phyloP scores from a whole-genome alignment of 225 moss, liverwort and hornwort genomes.

The Asterella californica region DNA sequence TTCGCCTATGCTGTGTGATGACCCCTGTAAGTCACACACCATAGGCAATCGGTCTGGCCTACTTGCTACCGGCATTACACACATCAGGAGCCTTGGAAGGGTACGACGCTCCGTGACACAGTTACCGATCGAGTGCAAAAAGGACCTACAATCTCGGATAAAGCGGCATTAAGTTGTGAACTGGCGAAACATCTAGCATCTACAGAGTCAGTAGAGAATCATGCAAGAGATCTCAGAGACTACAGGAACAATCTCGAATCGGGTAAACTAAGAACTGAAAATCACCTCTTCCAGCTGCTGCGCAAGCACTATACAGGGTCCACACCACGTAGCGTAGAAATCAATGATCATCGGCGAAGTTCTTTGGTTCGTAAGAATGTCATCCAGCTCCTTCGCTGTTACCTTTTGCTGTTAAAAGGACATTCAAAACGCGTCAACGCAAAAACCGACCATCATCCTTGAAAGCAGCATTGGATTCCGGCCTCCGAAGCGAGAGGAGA shows the following conservation, averaged over 20 bases:
- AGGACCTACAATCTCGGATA: too few relatives aligned
- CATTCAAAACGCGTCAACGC: background rate
- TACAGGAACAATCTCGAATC: background rate
- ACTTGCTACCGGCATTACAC: too few relatives aligned
- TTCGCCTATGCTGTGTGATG: too few relatives aligned
- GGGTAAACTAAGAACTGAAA: background rate
- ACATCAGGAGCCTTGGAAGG: background rate
- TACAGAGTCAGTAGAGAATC: too few relatives aligned
- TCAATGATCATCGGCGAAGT: constrained; percentile 90
- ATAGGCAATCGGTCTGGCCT: too few relatives aligned
- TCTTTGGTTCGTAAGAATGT: constrained; percentile 78
- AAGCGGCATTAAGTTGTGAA: too few relatives aligned
- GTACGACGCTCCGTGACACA: background rate
- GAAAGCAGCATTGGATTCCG: background rate
- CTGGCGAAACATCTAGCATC: too few relatives aligned
- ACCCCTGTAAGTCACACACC: too few relatives aligned
- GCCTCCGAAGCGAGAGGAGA: background rate
- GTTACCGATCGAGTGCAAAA: background rate
- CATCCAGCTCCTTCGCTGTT: constrained; percentile 79
- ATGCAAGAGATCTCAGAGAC: too few relatives aligned
- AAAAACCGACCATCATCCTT: background rate
- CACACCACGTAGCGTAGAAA: constrained; percentile 99
- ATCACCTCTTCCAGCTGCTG: constrained; percentile 86
- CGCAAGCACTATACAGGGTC: constrained; percentile 91
- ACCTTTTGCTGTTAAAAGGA: constrained; percentile 74